Evolutionary conservation across 331 rosid genomes (phyloP).

Genomic region (Quercus lobata): DNA sequence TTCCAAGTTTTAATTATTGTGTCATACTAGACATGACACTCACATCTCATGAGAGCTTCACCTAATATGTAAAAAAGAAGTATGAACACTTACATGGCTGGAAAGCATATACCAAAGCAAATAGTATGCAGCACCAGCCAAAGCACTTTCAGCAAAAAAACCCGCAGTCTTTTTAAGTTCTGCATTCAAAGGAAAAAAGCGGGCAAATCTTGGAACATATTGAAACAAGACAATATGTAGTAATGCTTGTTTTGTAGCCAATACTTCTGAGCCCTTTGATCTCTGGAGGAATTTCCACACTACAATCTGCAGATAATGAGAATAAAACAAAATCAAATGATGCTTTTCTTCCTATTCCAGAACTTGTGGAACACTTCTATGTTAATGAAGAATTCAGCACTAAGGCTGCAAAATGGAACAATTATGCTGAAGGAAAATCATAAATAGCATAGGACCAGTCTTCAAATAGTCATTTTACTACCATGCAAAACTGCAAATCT

Average conservation of each 20-base stretch:
- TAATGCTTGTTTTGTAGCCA: slow-evolving; percentile 63
- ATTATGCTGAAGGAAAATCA: too few relatives aligned
- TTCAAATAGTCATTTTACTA: too few relatives aligned
- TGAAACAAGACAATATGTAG: slow-evolving; percentile 60
- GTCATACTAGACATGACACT: background rate
- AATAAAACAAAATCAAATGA: background rate
- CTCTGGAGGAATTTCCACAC: slow-evolving; percentile 53
- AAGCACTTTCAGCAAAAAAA: slow-evolving; percentile 81
- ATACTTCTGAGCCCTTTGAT: slow-evolving; percentile 44
- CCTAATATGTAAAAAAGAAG: background rate
- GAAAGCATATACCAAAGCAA: slow-evolving; percentile 83
- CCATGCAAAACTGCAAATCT: too few relatives aligned
- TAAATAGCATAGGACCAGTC: too few relatives aligned
- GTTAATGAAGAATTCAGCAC: too few relatives aligned
- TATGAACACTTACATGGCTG: slow-evolving; percentile 61
- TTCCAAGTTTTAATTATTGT: too few relatives aligned
- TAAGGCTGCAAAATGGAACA: too few relatives aligned
- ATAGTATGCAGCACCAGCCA: slow-evolving; percentile 80
- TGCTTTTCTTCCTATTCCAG: too few relatives aligned
- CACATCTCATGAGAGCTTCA: background rate
- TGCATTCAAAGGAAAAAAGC: slow-evolving; percentile 70
- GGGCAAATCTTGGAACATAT: slow-evolving; percentile 69
- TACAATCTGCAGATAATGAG: slow-evolving; percentile 48
- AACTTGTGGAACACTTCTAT: too few relatives aligned
- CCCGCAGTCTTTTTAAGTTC: slow-evolving; percentile 88